A percentile compares a stretch with the other conserved stretches of the same genome.
These are phyloP conservation scores for Eucalyptus viminalis DNA, from an alignment of 345 rosid species.

Conservation along the genomic window DNA sequence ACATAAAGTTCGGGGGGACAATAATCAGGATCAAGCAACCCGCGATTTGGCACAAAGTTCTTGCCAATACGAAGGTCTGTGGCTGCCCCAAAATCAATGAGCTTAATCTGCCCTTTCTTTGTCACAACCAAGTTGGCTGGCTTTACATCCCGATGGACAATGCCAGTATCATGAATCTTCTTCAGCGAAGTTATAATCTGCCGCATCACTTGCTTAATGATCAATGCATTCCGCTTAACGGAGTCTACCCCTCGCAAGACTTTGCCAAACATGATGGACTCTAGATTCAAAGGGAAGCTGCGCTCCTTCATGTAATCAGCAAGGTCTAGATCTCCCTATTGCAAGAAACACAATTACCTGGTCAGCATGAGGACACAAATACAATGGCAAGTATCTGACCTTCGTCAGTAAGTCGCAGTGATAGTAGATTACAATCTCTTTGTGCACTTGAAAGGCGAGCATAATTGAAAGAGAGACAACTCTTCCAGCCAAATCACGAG, in stretches of 20 bases:
- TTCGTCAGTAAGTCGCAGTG: neutral
- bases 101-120: constrained; percentile 81
- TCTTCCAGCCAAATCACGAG: neutral
- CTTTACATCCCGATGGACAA: constrained; percentile 90
- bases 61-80: constrained; percentile 96
- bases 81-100: constrained; percentile 96
- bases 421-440: neutral
- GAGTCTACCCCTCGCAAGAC: constrained; percentile 73
- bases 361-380: neutral
- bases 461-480: neutral
- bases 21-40: constrained; percentile 81
- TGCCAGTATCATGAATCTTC: constrained; percentile 86
- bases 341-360: constrained; percentile 11
- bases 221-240: constrained; percentile 57
- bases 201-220: constrained; percentile 90
- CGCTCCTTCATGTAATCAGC: constrained; percentile 87
- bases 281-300: constrained; percentile 75
- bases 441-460: neutral
- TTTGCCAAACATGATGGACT: constrained; percentile 78
- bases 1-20: constrained; percentile 94
- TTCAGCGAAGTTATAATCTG: constrained; percentile 79
- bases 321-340: constrained; percentile 79
- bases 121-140: constrained; percentile 92
- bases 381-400: neutral
- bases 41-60: constrained; percentile 60